Evolutionary conservation across 768 basidiomycete species (phyloP).

Genomic region (Amanita pseudoporphyria): DNA sequence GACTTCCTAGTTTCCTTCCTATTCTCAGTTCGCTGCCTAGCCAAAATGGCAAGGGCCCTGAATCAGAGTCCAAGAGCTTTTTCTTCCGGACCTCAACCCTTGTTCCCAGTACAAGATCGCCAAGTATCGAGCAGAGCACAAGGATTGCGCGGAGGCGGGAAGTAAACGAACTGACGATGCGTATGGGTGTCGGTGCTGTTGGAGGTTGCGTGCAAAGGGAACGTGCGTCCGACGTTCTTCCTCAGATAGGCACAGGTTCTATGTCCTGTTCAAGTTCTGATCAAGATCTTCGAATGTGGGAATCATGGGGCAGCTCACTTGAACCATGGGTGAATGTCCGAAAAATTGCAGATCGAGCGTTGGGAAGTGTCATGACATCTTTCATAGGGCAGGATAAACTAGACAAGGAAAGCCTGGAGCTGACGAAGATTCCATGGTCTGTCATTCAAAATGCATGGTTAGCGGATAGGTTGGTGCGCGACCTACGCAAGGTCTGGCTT

Average conservation of each 20-base stretch:
- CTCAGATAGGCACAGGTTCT: not conserved
- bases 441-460: slow-evolving; percentile 61
- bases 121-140: slow-evolving; percentile 39
- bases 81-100: slow-evolving; percentile 65
- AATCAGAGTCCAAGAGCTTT: slow-evolving; percentile 20
- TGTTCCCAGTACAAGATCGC: slow-evolving; percentile 53
- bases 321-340: slow-evolving; percentile 64
- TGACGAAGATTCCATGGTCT: slow-evolving; percentile 58
- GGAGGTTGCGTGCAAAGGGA: slow-evolving; percentile 52
- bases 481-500: slow-evolving; percentile 49
- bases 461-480: slow-evolving; percentile 37
- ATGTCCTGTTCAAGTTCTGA: slow-evolving; percentile 6
- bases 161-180: slow-evolving; percentile 73
- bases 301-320: slow-evolving; percentile 61
- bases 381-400: slow-evolving; percentile 11
- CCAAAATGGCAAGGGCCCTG: slow-evolving; percentile 14
- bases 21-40: slow-evolving; percentile 17
- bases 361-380: slow-evolving; percentile 52
- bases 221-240: slow-evolving; percentile 19
- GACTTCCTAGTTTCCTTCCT: slow-evolving; percentile 27
- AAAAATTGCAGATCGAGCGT: slow-evolving; percentile 66
- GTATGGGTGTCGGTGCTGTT: slow-evolving; percentile 72
- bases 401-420: slow-evolving; percentile 37
- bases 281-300: slow-evolving; percentile 30
- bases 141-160: slow-evolving; percentile 59